phyloP scores from a whole-genome alignment of 305 asterid genomes.

The Solanum hybrid region DNA sequence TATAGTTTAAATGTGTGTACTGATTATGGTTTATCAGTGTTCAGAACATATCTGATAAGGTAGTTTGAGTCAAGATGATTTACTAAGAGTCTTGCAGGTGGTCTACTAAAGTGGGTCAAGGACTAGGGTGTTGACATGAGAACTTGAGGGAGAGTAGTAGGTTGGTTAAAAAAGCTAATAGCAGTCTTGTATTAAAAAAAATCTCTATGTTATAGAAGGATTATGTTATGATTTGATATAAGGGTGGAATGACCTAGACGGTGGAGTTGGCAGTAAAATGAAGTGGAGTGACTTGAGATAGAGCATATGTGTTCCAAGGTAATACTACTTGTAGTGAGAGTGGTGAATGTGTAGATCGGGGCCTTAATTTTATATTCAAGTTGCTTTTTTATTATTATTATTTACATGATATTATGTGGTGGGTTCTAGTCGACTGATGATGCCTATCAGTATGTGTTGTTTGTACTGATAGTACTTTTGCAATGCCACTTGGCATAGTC shows the following conservation, averaged over 20 bases:
- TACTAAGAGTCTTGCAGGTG: not conserved
- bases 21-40: not conserved
- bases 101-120: not conserved
- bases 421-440: not conserved
- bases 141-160: not conserved
- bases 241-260: not conserved
- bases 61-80: not conserved
- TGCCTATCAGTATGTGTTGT: not conserved
- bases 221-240: not conserved
- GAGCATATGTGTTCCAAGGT: not conserved
- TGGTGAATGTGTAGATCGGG: not conserved
- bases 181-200: not conserved
- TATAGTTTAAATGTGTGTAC: too few relatives aligned
- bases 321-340: not conserved
- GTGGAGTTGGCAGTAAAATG: not conserved
- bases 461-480: not conserved
- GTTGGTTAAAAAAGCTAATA: not conserved
- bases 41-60: not conserved
- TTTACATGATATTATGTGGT: not conserved
- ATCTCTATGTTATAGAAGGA: not conserved
- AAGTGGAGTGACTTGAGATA: not conserved
- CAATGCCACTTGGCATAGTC: not conserved
- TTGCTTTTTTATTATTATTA: not conserved
- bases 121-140: not conserved
- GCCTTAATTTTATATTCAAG: not conserved